These are phyloP conservation scores for Solanum verrucosum DNA, from an alignment of 257 asterid species.

Conservation along the genomic window DNA sequence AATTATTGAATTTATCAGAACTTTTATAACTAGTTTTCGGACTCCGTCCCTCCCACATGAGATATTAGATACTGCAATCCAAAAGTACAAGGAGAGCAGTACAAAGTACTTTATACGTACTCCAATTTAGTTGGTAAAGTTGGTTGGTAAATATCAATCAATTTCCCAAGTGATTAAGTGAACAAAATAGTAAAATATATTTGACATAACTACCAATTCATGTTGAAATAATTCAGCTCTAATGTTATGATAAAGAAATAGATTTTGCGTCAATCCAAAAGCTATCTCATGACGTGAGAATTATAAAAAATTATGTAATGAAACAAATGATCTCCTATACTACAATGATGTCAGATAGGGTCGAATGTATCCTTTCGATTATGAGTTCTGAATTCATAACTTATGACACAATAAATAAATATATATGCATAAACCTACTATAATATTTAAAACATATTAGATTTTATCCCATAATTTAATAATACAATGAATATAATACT, in stretches of 20 bases:
- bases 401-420: too few relatives aligned
- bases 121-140: background rate
- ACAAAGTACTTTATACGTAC: background rate
- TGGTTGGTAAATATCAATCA: background rate
- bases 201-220: background rate
- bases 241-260: too few relatives aligned
- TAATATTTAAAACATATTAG: background rate
- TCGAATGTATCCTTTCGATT: too few relatives aligned
- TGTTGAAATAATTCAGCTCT: background rate
- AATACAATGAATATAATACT: too few relatives aligned
- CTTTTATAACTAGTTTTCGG: background rate
- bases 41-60: background rate
- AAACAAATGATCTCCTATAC: too few relatives aligned
- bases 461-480: background rate
- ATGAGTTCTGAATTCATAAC: background rate
- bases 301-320: too few relatives aligned
- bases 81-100: background rate
- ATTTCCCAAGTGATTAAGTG: background rate
- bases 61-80: background rate
- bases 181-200: background rate
- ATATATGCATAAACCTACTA: background rate
- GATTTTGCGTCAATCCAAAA: background rate
- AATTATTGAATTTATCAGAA: too few relatives aligned
- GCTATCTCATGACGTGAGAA: background rate
- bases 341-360: too few relatives aligned